Evolutionary conservation across 163 green algal genomes (phyloP), one percentile per base, ranked within the genome.

Genomic region (Scenedesmus sp.): DNA sequence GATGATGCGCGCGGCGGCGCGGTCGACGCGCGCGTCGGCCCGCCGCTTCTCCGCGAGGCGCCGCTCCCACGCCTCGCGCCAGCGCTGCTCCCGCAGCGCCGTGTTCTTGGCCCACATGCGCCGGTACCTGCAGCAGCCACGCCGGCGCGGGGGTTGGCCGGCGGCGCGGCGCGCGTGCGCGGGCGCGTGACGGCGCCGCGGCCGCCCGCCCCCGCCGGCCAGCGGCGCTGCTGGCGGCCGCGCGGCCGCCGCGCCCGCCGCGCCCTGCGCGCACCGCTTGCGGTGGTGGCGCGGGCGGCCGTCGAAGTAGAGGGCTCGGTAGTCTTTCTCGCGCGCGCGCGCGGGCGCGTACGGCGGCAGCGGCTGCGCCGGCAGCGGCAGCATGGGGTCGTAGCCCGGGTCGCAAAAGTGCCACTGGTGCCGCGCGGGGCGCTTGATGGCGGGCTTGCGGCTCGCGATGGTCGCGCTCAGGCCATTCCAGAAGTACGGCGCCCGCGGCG

Each of bases 371-470:
- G 86, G 84, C 28, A 82, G 57, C 1, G 78, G 75, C 28, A 70
- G 45, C 18, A 67, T 63, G 7, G 86, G 72, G 42, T 89, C 78
- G 31, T 91, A 91, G 24, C 84, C 75, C 1, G 74, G 70, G 26
- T 84, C 80, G 80, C 86, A 89, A 72, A 81, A 89, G 53, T 75
- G 73, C 86, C 86, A 91, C 51, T 91, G 86, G 34, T 91, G 86
- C 33, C 86, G 75, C 20, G 42, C n/a, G 15, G 84, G 84, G 1
- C 47, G 45, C 71, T 86, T 87, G 56, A 91, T 87, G 24, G 84
- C 84, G 11, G 84, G 86, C 81, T 91, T 91, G 20, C 86, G 73
- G 15, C 81, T 77, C 4, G 34, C 33, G 17, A 83, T 57, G 0
- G 44, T 45, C 9, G 50, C 70, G 28, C 18, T 24, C 28, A 66